Evolutionary conservation across 495 filamentous ascomycete species (phyloP), one percentile per base, ranked within the genome.

Genomic region (Trichoderma gamsii): DNA sequence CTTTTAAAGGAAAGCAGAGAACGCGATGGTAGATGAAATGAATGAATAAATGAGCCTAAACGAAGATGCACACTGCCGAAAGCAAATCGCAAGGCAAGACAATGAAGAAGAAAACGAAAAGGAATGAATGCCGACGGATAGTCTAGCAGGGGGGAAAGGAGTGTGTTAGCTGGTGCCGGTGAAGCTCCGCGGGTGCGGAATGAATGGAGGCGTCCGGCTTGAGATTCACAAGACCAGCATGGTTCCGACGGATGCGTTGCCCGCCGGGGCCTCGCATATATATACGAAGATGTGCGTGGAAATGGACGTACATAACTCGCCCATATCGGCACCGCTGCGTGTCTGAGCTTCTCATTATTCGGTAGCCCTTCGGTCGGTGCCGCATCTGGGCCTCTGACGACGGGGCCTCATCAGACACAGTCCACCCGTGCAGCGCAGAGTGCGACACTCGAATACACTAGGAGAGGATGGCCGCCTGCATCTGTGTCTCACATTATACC

Each of bases 331-430:
- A 61, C 11, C 25, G 29, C 29, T 61, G 56, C 56, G 56, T 61
- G 56, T 61, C 56, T 61, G 11, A 61, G 56, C 56, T 29, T 21
- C 44, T n/a, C 56, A 32, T 61, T 15, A 61, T 61, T 61, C 56
- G 56, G 29, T 32, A 61, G 16, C 56, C 56, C 56, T 61, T 61
- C 56, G 56, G 56, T 61, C 56, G 56, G 56, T 61, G 56, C 56
- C 56, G 56, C 56, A 21, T 15, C 12, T 61, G 56, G 56, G 56
- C 27, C 56, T 61, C 16, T 61, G 56, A 21, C 56, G 56, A 61
- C 27, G 56, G 56, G 56, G 56, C 13, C 25, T 32, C 25, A 52
- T 52, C 21, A 52, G n/a, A 52, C 46, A 51, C 49, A 52, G n/a
- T 59, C 51, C 56, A 61, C 25, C 16, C 49, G 49, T 38, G 18